Evolutionary conservation across 257 asterid species (phyloP).

Genomic region (Solanum tarapatanum): DNA sequence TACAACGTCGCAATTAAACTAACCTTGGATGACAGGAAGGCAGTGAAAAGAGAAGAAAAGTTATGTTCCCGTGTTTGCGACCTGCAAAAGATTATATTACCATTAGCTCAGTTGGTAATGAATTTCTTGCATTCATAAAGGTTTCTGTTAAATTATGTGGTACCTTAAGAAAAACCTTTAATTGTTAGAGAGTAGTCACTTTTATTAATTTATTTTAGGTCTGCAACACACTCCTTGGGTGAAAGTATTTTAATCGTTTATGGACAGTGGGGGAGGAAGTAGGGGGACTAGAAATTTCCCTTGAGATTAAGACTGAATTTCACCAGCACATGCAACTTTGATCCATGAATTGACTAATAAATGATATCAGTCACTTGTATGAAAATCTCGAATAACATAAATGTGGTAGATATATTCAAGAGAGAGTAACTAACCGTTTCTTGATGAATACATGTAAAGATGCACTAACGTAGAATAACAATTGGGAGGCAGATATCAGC

Average conservation of each 20-base stretch:
- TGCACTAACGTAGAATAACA: constrained; percentile 52
- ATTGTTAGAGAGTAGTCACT: neutral
- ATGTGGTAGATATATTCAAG: neutral
- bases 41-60: constrained; percentile 32
- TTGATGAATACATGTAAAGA: constrained; percentile 45
- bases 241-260: neutral
- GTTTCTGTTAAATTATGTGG: neutral
- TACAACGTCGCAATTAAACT: constrained; percentile 1
- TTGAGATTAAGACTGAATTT: neutral
- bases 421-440: constrained; percentile 49
- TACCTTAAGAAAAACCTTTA: neutral
- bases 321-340: neutral
- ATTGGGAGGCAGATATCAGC: constrained; percentile 54
- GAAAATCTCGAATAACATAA: neutral
- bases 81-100: constrained; percentile 34
- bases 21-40: constrained; percentile 63
- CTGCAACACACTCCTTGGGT: neutral
- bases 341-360: neutral
- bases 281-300: neutral
- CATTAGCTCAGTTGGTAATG: constrained; percentile 6
- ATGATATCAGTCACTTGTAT: neutral
- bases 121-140: neutral
- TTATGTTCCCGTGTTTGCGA: constrained; percentile 53
- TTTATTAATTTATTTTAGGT: neutral
- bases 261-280: neutral